Base-by-base conservation (phyloP, 177 flowering plant species). In the Vitis hybrid region DNA sequence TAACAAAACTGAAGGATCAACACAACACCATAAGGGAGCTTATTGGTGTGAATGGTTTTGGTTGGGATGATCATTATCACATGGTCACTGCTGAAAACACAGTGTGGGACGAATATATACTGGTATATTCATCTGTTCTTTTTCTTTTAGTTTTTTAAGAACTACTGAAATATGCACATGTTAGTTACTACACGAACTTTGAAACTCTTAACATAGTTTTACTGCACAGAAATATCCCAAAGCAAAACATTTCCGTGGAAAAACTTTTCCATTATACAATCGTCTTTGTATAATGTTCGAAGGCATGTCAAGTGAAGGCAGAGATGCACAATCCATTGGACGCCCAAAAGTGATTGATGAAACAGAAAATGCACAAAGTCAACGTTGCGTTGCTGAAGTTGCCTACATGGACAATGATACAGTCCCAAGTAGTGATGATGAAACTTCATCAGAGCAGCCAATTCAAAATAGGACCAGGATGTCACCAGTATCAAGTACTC, bases 1-100 rank as follows among this genome's bases (percentile, higher is more conserved):
- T 56, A 56, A 56, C 59, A n/a, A 56, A 56, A 9, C 59, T 56
- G 17, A 56, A 56, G 59, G 59, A 56, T n/a, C 59, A 56, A 17
- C 17, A 56, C 59, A 56, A 56, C 59, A 56, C 59, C 59, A 18
- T 56, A 20, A 56, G 17, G 18, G 21, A 56, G 59, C 59, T 56
- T 56, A 56, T 56, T 56, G 59, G 18, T 15, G 17, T 9, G 17
- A 56, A 56, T 11, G 59, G 59, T 20, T 56, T 56, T 56, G 59
- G 59, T n/a, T 56, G 59, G 59, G 59, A 56, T n/a, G 21, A 56
- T 56, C 59, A 15, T 15, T 56, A 56, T 56, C 21, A 56, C 59
- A 56, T 56, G 59, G 59, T 56, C 8, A 56, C 59, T 56, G 59
- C 59, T 56, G 59, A 56, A 11, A 56, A 17, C 59, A 56, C 9